Evolutionary conservation across 371 early-diverging fungal species (phyloP).

Genomic region (Actinomortierella ambigua): DNA sequence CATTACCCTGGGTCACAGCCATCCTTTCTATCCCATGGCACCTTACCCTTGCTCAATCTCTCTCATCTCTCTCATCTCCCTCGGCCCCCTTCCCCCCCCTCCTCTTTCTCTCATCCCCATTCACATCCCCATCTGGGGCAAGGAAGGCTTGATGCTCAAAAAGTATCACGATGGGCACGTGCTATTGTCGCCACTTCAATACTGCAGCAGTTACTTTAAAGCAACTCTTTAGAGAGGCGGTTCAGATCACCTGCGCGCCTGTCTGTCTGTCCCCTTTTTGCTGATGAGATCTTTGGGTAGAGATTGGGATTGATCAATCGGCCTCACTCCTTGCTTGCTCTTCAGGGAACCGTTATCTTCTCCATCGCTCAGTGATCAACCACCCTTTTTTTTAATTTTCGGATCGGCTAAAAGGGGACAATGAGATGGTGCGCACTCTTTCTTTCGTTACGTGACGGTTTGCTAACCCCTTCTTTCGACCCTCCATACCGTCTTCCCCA

Average conservation of each 20-base stretch:
- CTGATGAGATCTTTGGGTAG: too few species aligned
- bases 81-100: not conserved
- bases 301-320: not conserved
- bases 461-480: too few species aligned
- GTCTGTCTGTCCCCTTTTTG: not conserved
- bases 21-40: not conserved
- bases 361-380: not conserved
- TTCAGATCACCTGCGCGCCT: not conserved
- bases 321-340: not conserved
- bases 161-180: too few species aligned
- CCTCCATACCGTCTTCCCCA: too few species aligned
- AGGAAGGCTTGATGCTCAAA: too few species aligned
- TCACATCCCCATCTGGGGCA: not conserved
- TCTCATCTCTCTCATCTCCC: not conserved
- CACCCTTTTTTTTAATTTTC: not conserved
- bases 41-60: not conserved
- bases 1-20: not conserved
- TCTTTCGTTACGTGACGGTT: not conserved
- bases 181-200: too few species aligned
- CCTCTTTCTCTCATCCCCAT: not conserved
- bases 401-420: too few species aligned
- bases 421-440: not conserved
- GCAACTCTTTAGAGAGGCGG: too few species aligned
- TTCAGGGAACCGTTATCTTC: not conserved
- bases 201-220: too few species aligned